Conservation (phyloP, 2,329 filamentous ascomycete species). For the Lachnellula arida region DNA sequence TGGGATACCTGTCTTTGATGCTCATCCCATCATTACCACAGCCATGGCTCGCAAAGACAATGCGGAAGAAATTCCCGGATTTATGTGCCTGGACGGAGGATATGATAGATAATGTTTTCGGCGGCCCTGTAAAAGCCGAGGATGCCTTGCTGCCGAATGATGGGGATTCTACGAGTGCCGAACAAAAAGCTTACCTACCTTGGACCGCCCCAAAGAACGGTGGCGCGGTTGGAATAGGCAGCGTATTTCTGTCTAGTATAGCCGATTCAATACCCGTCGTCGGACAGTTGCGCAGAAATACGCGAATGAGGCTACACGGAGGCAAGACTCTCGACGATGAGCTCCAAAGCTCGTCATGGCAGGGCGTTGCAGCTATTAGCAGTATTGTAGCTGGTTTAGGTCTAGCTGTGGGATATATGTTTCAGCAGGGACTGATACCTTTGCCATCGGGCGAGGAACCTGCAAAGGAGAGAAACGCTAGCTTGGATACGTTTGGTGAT, state of each 20-base stretch:
- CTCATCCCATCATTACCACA: slow-evolving; percentile 56
- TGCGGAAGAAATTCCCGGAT: slow-evolving; percentile 45
- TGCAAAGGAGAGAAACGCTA: slow-evolving; percentile 8
- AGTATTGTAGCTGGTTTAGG: slow-evolving; percentile 28
- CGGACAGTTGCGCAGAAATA: slow-evolving; percentile 26
- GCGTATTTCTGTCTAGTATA: slow-evolving; percentile 24
- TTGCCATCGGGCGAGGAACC: slow-evolving; percentile 11
- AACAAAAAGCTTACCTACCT: slow-evolving; percentile 22
- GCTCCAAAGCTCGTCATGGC: slow-evolving; percentile 17
- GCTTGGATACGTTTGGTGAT: slow-evolving; percentile 24
- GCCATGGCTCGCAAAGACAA: slow-evolving; percentile 55
- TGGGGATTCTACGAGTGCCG: slow-evolving; percentile 6
- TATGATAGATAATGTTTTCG: slow-evolving; percentile 36
- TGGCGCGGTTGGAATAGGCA: slow-evolving; percentile 24
- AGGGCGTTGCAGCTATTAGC: slow-evolving; percentile 20
- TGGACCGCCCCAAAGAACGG: slow-evolving; percentile 29
- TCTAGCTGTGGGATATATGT: slow-evolving; percentile 30
- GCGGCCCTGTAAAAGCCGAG: slow-evolving; percentile 25
- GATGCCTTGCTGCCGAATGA: slow-evolving; percentile 23
- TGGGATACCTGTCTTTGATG: slow-evolving; percentile 76
- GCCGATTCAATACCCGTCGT: slow-evolving; percentile 29
- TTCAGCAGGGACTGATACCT: slow-evolving; percentile 31
- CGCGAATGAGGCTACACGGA: slow-evolving; percentile 21
- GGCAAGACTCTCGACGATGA: slow-evolving; percentile 23
- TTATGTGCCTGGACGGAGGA: slow-evolving; percentile 42